These are phyloP conservation scores for Saccharomyces kudriavzevii DNA, from an alignment of 805 yeast genomes.

Conservation along the genomic window DNA sequence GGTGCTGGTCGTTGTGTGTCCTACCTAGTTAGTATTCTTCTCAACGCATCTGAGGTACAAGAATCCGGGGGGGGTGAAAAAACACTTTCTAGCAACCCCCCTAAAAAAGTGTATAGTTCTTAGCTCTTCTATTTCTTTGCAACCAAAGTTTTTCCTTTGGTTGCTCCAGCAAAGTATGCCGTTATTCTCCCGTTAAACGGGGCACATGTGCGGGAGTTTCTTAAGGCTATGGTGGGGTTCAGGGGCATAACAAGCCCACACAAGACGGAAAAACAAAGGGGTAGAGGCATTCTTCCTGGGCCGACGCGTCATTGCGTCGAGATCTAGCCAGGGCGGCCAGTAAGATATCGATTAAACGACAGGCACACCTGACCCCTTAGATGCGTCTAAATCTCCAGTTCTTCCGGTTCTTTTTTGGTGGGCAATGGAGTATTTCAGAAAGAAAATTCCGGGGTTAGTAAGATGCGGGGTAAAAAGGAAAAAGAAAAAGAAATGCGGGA, in stretches of 20 bases:
- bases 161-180: background rate
- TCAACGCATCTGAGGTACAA: background rate
- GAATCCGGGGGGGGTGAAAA: background rate
- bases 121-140: background rate
- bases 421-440: background rate
- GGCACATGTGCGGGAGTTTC: background rate
- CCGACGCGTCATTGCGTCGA: background rate
- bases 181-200: background rate
- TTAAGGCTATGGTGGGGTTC: background rate
- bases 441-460: background rate
- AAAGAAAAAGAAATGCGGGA: background rate
- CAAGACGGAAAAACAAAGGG: background rate
- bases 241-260: background rate
- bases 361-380: background rate
- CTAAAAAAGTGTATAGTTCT: background rate
- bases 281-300: background rate
- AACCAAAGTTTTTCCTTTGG: background rate
- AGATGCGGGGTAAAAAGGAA: background rate
- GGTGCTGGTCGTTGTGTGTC: background rate
- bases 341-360: background rate
- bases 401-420: background rate
- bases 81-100: background rate
- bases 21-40: background rate
- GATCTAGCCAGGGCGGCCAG: background rate
- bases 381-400: background rate